Base-by-base conservation (phyloP, 345 rosid genomes). In the Lenwebbia sp. region DNA sequence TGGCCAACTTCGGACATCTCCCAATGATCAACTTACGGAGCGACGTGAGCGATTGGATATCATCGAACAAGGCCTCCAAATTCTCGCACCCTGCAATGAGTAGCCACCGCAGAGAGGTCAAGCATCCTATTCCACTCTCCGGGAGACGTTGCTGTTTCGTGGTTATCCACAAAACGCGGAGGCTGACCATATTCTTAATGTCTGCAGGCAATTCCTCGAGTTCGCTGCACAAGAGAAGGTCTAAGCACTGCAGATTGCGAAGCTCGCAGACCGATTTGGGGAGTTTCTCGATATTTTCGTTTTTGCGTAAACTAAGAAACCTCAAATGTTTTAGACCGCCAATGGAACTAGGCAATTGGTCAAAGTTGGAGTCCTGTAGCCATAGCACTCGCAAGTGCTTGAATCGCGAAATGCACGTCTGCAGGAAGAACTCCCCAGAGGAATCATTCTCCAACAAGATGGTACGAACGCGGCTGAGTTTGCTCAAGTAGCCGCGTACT, bases 271-370 rank as follows among this genome's bases (percentile, higher is more conserved):
- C 54, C 8, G 87, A 88, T 10, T 44, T 60, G 5, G 90, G 88
- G 25, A 89, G 85, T 54, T 55, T 52, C 54, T 47, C 70, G 56
- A 87, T 82, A 6, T 8, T 25, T 0, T 2, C 0, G 57, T 47
- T 70, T 0, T 1, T 0, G 4, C 21, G 0, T 19, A 89, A 44
- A 41, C 47, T 4, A 10, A 91, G 88, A 87, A 13, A 87, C 82
- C 89, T 89, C 81, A 88, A 49, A 62, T 87, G 90, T 87, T 87
- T 88, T 82, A 87, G 28, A 21, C 10, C 13, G n/a, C 89, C 90
- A 25, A 86, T 81, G 19, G 83, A 75, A 13, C 26, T 76, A 1
- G 86, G 89, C 37, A 86, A 70, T 7, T 7, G 54, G 70, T 85
- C 87, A 37, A 91, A 51, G 30, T 6, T 7, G 3, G 75, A 87